Percentiles rank a stretch among this genome's conserved stretches.
Evolutionary conservation across 768 basidiomycete genomes (phyloP).

Genomic region (Tephrocybe sp.): DNA sequence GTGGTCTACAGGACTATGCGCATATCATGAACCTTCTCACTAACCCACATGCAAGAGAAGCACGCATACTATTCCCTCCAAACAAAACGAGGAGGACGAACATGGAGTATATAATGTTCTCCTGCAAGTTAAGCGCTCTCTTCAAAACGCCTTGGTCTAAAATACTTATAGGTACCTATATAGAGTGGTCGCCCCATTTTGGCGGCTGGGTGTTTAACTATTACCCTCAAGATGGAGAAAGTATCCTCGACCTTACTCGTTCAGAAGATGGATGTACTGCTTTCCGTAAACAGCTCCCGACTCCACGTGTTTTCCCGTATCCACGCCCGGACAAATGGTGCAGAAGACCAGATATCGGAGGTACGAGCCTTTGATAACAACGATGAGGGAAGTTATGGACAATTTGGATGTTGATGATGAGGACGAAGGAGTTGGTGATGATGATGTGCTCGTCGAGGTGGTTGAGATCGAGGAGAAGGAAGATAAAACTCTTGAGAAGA

Average conservation of each 20-base stretch:
- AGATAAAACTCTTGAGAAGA: too few relatives aligned
- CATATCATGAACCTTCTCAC: constrained; percentile 1
- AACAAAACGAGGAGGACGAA: neutral
- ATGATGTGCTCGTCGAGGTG: too few relatives aligned
- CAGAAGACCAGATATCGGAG: too few relatives aligned
- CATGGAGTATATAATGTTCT: constrained; percentile 4
- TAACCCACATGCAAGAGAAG: neutral
- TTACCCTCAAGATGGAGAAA: neutral
- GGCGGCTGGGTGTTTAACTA: constrained; percentile 3
- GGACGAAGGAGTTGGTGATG: too few relatives aligned
- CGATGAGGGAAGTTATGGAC: too few relatives aligned
- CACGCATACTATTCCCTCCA: neutral
- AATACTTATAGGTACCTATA: neutral
- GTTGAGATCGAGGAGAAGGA: too few relatives aligned
- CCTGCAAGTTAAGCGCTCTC: neutral
- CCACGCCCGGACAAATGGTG: too few relatives aligned
- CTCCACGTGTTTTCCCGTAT: too few relatives aligned
- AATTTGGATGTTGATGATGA: too few relatives aligned
- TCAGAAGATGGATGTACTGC: neutral
- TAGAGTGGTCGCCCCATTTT: constrained; percentile 4
- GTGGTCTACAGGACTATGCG: neutral
- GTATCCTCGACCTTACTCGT: neutral
- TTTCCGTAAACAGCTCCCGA: neutral
- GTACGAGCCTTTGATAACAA: too few relatives aligned
- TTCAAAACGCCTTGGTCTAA: neutral